Evolutionary conservation across 139 green algal species (phyloP), one percentile per base, ranked within the genome.

Genomic region (Coelastrella sp.): DNA sequence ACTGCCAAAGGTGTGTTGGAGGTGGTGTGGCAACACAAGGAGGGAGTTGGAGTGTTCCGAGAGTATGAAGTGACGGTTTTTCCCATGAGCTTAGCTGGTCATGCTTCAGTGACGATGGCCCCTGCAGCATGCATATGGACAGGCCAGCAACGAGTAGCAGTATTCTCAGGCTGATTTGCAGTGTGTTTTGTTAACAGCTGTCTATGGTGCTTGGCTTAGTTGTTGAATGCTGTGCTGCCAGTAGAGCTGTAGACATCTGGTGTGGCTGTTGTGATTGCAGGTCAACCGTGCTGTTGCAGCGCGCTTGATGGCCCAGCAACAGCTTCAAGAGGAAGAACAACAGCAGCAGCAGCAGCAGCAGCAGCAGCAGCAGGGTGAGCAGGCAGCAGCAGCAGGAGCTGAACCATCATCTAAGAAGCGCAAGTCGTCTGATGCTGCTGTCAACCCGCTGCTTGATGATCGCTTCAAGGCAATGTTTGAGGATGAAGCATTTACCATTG

Each of bases 391-490:
- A 57, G 79, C 66, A 15, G 93, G 56, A 1, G 91, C 82, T n/a
- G 82, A 57, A 65, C 89, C 74, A 20, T 49, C 92, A 9, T 78
- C 82, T 56, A 75, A 57, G n/a, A 95, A 94, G 90, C 17, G 63
- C 8, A 49, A 83, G 60, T 81, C 82, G 75, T 89, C 35, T 20
- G 90, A 83, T 15, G 58, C 19, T 65, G 81, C 78, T 20, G 56
- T 86, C 89, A 91, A 94, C 35, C 61, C 91, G 12, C 87, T 98
- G 87, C 90, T 92, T 9, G 96, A 98, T 83, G 88, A 93, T 49
- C 94, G 96, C 56, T 97, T 97, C 90, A 79, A 84, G 22, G 95
- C 93, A 7, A 95, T 99, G 95, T 99, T 98, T 84, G 93, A 98
- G 84, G 95, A 99, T 90, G 83, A 93, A 0, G 96, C 94, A 78